Evolutionary conservation across 1,284 basidiomycete genomes (phyloP), one percentile per base, ranked within the genome.

Genomic region (Malassezia yamatoensis): DNA sequence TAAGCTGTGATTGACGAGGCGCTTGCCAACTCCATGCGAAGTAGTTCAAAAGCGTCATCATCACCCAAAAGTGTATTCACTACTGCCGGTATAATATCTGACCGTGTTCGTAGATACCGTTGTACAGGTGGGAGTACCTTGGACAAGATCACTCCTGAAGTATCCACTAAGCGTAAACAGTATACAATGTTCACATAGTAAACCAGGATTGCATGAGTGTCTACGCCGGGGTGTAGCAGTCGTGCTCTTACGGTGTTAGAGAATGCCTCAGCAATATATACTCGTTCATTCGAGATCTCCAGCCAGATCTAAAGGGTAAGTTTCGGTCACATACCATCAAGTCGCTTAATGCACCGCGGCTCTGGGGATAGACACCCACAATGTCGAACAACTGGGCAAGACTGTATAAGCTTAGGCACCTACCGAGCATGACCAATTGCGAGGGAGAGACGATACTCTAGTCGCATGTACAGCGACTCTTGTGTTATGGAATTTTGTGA

Each of bases 181-280:
- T 86, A 85, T 68, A 99, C 96, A 1, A 89, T 90, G 2, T 86
- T 84, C n/a, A 96, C 88, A 75, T 98, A 98, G 80, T 89, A 86
- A 1, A 83, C 79, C 18, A 98, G 79, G 59, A 98, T 91, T 63
- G 89, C 83, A 65, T 87, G 87, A 0, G 94, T 98, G 62, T 91
- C 90, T 2, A 90, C 90, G 9, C 91, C 94, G 0, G 94, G 94
- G 72, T 98, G 93, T 12, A 98, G 82, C 0, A 98, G 80, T 3
- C 93, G 86, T 68, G 53, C 54, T 39, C 56, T 47, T 24, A 60
- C 61, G 9, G 47, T 18, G 3, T 34, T 54, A 42, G 43, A 42
- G 18, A 90, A 78, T 13, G 81, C 78, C 51, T 80, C 79, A 1
- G 89, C 85, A 4, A 91, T 78, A 40, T 81, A 79, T 2, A 81